Evolutionary conservation across 108 stramenopile genomes (phyloP).

Genomic region (Skeletonema tropicum): DNA sequence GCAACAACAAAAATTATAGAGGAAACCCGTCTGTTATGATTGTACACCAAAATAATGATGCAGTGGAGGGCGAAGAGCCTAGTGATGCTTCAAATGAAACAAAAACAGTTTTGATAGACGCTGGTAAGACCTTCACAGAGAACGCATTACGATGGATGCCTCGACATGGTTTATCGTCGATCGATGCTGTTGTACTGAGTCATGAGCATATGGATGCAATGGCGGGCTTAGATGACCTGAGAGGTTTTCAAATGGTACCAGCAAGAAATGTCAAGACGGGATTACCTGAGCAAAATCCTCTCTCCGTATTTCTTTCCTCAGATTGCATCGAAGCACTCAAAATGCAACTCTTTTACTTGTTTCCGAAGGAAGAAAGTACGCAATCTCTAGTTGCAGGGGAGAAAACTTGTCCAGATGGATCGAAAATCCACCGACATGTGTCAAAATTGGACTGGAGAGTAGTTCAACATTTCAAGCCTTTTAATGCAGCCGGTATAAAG

Average conservation of each 20-base stretch:
- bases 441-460: conserved; percentile 66
- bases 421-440: conserved; percentile 58
- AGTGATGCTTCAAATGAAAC: neutral
- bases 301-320: conserved; percentile 66
- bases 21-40: conserved; percentile 85
- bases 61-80: conserved; percentile 8
- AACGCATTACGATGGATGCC: conserved; percentile 84
- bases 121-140: conserved; percentile 91
- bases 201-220: conserved; percentile 89
- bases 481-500: conserved; percentile 59
- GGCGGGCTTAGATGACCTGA: conserved; percentile 81
- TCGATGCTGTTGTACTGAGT: conserved; percentile 82
- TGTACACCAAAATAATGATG: conserved; percentile 50
- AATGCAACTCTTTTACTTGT: conserved; percentile 71
- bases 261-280: conserved; percentile 23
- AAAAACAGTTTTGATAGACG: conserved; percentile 79
- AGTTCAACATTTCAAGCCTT: conserved; percentile 61
- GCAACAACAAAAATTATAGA: conserved; percentile 80
- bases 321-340: conserved; percentile 54
- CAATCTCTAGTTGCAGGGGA: conserved; percentile 18
- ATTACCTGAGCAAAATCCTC: conserved; percentile 42
- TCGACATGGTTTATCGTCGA: conserved; percentile 42
- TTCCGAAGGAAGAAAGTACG: conserved; percentile 46
- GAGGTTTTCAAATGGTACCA: conserved; percentile 71
- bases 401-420: conserved; percentile 13